Conservation (phyloP, 1,284 basidiomycete genomes). For the Pseudozyma thailandica region DNA sequence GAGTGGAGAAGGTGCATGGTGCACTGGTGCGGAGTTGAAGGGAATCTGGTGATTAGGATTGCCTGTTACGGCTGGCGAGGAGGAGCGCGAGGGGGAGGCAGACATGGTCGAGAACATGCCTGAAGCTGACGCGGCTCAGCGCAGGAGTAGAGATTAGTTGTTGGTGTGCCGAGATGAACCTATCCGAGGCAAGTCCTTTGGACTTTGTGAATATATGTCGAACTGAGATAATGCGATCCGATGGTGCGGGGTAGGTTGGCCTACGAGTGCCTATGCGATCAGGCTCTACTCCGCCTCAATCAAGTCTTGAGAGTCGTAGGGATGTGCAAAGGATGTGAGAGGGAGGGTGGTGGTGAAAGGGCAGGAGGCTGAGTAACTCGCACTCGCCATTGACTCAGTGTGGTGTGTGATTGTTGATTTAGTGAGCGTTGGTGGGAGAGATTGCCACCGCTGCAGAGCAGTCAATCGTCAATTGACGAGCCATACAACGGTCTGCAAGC, state of each 20-base stretch:
- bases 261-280: too few relatives aligned
- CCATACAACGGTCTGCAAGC: background rate
- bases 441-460: conserved; percentile 9
- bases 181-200: too few relatives aligned
- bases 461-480: background rate
- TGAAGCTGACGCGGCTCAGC: conserved; percentile 25
- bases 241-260: too few relatives aligned
- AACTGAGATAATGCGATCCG: too few relatives aligned
- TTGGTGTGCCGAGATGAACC: too few relatives aligned
- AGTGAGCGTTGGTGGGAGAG: background rate
- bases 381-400: background rate
- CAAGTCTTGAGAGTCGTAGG: background rate
- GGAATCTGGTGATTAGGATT: conserved; percentile 53
- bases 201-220: too few relatives aligned
- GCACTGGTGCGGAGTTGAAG: conserved; percentile 50
- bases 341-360: conserved; percentile 1
- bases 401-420: too few relatives aligned
- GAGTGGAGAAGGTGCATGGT: conserved; percentile 53
- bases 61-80: conserved; percentile 39
- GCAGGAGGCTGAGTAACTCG: too few relatives aligned
- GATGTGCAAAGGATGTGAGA: background rate
- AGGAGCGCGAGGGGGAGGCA: conserved; percentile 43
- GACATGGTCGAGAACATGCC: conserved; percentile 39
- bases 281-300: background rate
- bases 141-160: background rate